Conservation (phyloP, 345 rosid species). For the Zanthoxylum bungeanum region DNA sequence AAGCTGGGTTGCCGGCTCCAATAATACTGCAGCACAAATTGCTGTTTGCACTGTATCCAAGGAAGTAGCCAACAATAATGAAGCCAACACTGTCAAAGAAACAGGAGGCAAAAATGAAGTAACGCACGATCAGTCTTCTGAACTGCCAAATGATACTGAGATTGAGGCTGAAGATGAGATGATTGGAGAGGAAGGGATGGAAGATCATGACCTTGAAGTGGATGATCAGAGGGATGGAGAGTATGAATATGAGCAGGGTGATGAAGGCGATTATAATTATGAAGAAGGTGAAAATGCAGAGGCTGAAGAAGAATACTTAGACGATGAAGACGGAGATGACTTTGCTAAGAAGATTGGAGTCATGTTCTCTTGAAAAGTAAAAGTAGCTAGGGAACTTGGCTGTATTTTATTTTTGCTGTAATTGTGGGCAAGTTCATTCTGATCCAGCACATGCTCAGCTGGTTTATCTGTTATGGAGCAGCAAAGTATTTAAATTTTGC, state of each 20-base stretch:
- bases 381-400: not conserved
- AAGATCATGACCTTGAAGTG: conserved; percentile 48
- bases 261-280: conserved; percentile 65
- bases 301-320: conserved; percentile 48
- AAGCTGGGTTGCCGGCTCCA: conserved; percentile 3
- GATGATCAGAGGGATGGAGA: conserved; percentile 50
- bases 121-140: conserved; percentile 27
- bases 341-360: conserved; percentile 63
- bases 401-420: not conserved
- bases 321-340: conserved; percentile 63
- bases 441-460: conserved; percentile 8
- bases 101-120: conserved; percentile 33
- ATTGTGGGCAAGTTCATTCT: conserved; percentile 14
- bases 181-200: conserved; percentile 39
- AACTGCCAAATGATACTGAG: conserved; percentile 24
- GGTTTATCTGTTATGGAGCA: conserved; percentile 22
- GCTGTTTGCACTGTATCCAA: conserved; percentile 18
- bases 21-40: not conserved
- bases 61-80: conserved; percentile 26
- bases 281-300: conserved; percentile 70
- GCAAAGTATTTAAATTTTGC: conserved; percentile 19
- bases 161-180: conserved; percentile 35
- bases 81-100: conserved; percentile 17
- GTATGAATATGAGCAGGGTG: conserved; percentile 50
- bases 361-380: conserved; percentile 40